Percentiles rank a stretch among this genome's conserved stretches.
phyloP scores from a whole-genome alignment of 257 asterid genomes.

The Euphrasia confusa region DNA sequence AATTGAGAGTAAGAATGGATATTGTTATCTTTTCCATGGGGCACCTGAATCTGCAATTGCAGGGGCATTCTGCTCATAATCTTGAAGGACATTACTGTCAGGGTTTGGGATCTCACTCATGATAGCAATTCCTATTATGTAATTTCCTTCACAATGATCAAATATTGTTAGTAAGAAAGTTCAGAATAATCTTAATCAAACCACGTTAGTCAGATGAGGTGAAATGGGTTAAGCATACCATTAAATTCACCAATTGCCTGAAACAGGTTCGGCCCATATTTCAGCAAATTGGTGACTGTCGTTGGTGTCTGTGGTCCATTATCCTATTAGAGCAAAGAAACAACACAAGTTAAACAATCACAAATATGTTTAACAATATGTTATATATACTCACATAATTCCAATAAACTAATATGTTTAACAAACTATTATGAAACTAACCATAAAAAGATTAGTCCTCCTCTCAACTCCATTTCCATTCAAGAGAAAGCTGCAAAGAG shows the following conservation, averaged over 20 bases:
- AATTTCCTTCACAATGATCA: constrained; percentile 49
- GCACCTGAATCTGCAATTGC: constrained; percentile 57
- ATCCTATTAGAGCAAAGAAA: constrained; percentile 41
- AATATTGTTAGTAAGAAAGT: constrained; percentile 15
- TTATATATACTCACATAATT: background rate
- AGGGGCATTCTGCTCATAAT: constrained; percentile 53
- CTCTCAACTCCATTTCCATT: constrained; percentile 62
- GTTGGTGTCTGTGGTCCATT: constrained; percentile 74
- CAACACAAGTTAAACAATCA: constrained; percentile 11
- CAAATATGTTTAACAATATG: too few species aligned
- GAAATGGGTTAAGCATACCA: constrained; percentile 35
- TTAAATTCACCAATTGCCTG: constrained; percentile 73
- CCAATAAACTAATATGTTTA: background rate
- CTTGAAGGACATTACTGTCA: constrained; percentile 40
- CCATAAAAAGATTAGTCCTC: constrained; percentile 48
- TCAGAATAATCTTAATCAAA: constrained; percentile 14
- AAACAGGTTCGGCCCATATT: constrained; percentile 69
- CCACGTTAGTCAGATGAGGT: background rate
- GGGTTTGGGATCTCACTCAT: constrained; percentile 42
- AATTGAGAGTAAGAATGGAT: background rate
- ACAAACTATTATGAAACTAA: constrained; percentile 27
- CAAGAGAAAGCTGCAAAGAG: constrained; percentile 57
- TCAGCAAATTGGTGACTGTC: constrained; percentile 46
- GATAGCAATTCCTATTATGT: constrained; percentile 49
- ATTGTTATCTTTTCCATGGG: background rate